Conservation (phyloP, 2,329 filamentous ascomycete species). For the Chrysoporthe puriensis region DNA sequence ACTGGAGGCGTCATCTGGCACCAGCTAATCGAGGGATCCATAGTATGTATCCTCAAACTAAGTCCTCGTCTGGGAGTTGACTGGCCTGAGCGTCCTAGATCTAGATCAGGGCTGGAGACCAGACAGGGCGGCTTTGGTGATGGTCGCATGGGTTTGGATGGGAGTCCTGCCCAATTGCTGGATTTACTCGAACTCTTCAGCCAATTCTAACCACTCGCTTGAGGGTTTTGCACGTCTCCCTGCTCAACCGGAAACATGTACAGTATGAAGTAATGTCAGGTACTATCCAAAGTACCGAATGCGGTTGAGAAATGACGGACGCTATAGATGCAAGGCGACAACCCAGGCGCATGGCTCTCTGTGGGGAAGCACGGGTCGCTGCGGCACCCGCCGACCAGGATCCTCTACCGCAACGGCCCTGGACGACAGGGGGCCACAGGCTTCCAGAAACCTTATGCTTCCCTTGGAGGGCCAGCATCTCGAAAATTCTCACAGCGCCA, state of each 20-base stretch:
- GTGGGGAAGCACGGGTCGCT: slow-evolving; percentile 1
- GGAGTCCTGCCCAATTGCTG: too few species aligned
- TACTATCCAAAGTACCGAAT: neutral
- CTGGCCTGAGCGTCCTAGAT: too few species aligned
- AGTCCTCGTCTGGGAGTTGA: too few species aligned
- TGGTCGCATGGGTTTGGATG: too few species aligned
- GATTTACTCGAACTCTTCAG: too few species aligned
- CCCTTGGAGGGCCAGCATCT: neutral
- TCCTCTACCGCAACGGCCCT: neutral
- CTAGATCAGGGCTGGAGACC: too few species aligned
- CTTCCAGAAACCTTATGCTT: neutral
- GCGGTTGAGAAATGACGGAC: neutral
- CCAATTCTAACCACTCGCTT: too few species aligned
- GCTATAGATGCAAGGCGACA: neutral
- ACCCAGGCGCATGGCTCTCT: neutral
- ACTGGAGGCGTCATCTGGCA: neutral
- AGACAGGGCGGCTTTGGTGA: too few species aligned
- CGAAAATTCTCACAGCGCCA: neutral
- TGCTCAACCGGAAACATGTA: neutral
- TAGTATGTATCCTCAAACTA: too few species aligned
- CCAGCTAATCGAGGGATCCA: neutral
- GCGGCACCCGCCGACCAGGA: neutral
- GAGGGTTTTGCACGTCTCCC: too few species aligned
- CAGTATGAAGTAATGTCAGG: neutral
- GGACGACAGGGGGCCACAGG: neutral